Evolutionary conservation across 169 alveolate species (phyloP), one percentile per base, ranked within the genome.

Genomic region (Plasmodium chabaudi): DNA sequence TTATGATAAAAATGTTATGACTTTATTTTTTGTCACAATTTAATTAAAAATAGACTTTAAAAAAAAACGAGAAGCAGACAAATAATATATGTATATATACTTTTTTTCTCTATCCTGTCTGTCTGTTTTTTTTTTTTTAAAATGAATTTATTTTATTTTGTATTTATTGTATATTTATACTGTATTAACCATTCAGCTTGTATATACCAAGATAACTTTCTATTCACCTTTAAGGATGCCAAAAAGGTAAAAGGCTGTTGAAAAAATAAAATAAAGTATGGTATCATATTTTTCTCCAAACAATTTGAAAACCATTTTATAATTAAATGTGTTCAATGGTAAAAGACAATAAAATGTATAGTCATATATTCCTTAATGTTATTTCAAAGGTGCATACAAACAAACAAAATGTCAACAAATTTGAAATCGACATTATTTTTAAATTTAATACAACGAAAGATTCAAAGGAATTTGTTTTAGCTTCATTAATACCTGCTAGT

Each of bases 401-500:
- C 63, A 74, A 74, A 74, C 23, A 19, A 21, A 25, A 59, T 42
- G 27, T 74, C 55, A 61, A 44, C 17, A 74, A 74, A 61, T 74
- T 60, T 25, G 88, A 74, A 74, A 59, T 74, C 2, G 88, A 74
- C 0, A 13, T 74, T 0, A 27, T 23, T 17, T 21, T 74, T 15
- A 60, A 21, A 9, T 74, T 74, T 73, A 61, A 61, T 63, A 25
- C 42, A n/a, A 9, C 21, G 59, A 74, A 15, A 53, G 34, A 42
- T 60, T 51, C 74, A 44, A 74, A 74, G 34, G 88, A 74, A 74
- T 74, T 74, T 34, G 59, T 74, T 53, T 61, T 74, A 39, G 47
- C 69, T 9, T 61, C 74, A 9, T 46, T 74, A 34, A 74, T 74
- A 47, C 88, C 88, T 44, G 88, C 74, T 9, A 59, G 88, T 74